phyloP scores from a whole-genome alignment of 208 protist genomes.

The Angomonas desouzai region DNA sequence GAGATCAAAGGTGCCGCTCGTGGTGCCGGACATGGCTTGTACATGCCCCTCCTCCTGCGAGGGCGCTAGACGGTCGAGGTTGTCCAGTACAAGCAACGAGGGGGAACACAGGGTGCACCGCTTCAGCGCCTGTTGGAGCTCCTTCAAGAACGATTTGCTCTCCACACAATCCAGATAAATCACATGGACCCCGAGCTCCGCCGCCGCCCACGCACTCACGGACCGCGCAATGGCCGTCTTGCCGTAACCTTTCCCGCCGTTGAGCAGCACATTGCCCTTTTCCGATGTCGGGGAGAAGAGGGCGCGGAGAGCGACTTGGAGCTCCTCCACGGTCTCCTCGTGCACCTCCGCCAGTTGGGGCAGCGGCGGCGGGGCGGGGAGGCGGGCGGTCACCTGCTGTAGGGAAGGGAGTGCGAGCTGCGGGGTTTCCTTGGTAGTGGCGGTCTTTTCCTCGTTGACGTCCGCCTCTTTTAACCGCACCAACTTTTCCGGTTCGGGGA shows the following conservation, averaged over 20 bases:
- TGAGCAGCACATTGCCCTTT: slow-evolving; percentile 71
- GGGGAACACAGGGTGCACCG: slow-evolving; percentile 77
- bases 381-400: neutral
- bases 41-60: slow-evolving; percentile 70
- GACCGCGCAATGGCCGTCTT: slow-evolving; percentile 62
- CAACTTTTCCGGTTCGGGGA: slow-evolving; percentile 18
- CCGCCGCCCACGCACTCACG: slow-evolving; percentile 17
- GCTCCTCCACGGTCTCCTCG: slow-evolving; percentile 33
- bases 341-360: slow-evolving; percentile 49
- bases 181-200: slow-evolving; percentile 31
- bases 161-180: slow-evolving; percentile 56
- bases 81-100: slow-evolving; percentile 80
- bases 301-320: slow-evolving; percentile 37
- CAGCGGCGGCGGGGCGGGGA: neutral
- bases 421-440: slow-evolving; percentile 1
- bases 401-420: neutral
- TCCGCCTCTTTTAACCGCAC: neutral
- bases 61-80: slow-evolving; percentile 76
- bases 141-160: slow-evolving; percentile 29
- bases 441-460: slow-evolving; percentile 5
- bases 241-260: slow-evolving; percentile 79
- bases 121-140: slow-evolving; percentile 41
- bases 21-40: slow-evolving; percentile 51
- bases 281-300: slow-evolving; percentile 23
- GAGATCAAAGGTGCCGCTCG: slow-evolving; percentile 53